Conservation (phyloP, 2,329 filamentous ascomycete species). For the Mycocentrospora acerina region DNA sequence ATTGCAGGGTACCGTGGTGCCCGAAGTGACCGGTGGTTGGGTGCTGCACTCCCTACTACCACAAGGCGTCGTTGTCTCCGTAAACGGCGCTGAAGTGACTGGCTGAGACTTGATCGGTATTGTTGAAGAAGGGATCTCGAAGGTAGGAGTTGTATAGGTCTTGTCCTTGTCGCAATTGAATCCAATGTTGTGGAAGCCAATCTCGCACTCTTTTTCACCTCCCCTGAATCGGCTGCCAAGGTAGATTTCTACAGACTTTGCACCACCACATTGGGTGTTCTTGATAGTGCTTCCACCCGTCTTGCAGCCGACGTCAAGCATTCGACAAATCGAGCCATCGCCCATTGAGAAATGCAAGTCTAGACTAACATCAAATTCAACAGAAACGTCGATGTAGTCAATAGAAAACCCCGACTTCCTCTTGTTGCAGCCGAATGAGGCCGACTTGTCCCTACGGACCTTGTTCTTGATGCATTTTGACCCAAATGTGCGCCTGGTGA, state of each 20-base stretch:
- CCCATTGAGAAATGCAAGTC: slow-evolving; percentile 87
- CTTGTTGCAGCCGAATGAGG: slow-evolving; percentile 67
- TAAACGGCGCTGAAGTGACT: slow-evolving; percentile 7
- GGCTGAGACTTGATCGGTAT: slow-evolving; percentile 9
- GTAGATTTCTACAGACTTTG: slow-evolving; percentile 73
- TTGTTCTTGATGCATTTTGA: slow-evolving; percentile 46
- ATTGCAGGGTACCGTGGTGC: too few species aligned
- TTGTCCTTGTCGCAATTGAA: slow-evolving; percentile 66
- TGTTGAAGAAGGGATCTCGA: slow-evolving; percentile 13
- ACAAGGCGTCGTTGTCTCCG: slow-evolving; percentile 10
- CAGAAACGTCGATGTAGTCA: slow-evolving; percentile 69
- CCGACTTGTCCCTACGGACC: slow-evolving; percentile 54
- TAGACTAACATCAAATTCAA: slow-evolving; percentile 74
- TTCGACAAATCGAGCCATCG: slow-evolving; percentile 75
- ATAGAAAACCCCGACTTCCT: slow-evolving; percentile 67
- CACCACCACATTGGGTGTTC: slow-evolving; percentile 92
- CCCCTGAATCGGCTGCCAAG: slow-evolving; percentile 53
- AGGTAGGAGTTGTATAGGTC: slow-evolving; percentile 24
- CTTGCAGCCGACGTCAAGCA: slow-evolving; percentile 53
- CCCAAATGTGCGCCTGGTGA: slow-evolving; percentile 49
- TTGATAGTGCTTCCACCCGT: slow-evolving; percentile 67
- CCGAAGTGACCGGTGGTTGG: slow-evolving; percentile 1
- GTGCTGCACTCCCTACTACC: slow-evolving; percentile 5
- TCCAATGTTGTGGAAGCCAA: slow-evolving; percentile 72
- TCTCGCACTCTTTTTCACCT: slow-evolving; percentile 61